These are phyloP conservation scores for Gentiana macrophylla DNA, from an alignment of 257 asterid species.

Conservation along the genomic window DNA sequence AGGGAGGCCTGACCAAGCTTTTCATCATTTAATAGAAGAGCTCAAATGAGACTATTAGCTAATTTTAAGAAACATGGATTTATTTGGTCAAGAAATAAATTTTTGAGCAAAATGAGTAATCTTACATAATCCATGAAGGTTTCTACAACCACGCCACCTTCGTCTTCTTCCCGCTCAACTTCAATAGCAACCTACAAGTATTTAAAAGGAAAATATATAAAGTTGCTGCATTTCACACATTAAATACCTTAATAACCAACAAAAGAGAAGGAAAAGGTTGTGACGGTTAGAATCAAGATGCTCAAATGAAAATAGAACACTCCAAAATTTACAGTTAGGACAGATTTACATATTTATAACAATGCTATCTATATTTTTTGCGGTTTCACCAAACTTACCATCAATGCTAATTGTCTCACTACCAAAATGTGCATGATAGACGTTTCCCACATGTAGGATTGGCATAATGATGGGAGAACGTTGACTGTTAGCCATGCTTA, in stretches of 20 bases:
- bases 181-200: constrained; percentile 70
- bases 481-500: no score
- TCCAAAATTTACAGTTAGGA: no score
- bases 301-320: no score
- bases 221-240: not conserved
- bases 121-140: constrained; percentile 88
- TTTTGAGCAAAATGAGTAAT: constrained; percentile 9
- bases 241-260: not conserved
- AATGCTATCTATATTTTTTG: no score
- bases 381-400: no score
- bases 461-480: no score
- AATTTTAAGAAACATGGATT: not conserved
- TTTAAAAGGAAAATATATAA: constrained; percentile 9
- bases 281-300: no score
- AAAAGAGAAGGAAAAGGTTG: not conserved
- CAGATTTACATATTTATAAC: no score
- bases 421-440: no score
- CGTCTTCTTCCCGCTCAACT: constrained; percentile 97
- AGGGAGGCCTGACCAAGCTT: not conserved
- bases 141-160: constrained; percentile 94
- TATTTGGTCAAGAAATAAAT: not conserved
- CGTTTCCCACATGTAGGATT: no score
- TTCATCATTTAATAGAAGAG: not conserved
- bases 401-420: no score
- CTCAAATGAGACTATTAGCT: not conserved